Base-by-base conservation (phyloP, 305 asterid genomes). In the Fraxinus xanthoxyloides region DNA sequence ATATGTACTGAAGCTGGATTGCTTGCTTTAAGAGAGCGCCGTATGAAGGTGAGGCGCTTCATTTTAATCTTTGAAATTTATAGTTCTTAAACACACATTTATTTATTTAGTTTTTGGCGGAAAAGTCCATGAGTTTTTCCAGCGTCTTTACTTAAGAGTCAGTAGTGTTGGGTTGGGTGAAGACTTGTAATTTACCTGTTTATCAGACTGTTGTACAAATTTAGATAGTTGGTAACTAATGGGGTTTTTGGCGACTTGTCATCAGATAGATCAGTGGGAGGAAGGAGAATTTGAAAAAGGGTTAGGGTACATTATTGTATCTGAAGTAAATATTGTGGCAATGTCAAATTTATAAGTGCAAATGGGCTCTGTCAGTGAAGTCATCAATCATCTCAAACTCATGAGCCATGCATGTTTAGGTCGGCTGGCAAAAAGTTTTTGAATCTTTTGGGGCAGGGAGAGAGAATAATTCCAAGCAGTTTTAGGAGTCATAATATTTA, bases 1-100 rank as follows among this genome's bases (percentile, higher is more conserved):
- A 94, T 94, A 83, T 94, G 98, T 81, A 95, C 98, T 21, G 98
- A 95, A 90, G 98, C 98, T 84, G 98, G 98, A 83, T 85, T 95
- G 90, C 97, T 90, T 80, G 98, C 98, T 82, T 75, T 95, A 84
- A 91, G 98, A 87, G 98, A 95, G 87, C 93, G 98, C 3, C 94
- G 98, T 17, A 95, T 93, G 98, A 95, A 95, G 97, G 98, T 93
- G 83, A 87, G 77, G 15, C 76, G n/a, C 38, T 3, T 69, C 38
- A 69, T 21, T 26, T 30, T 69, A 69, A 69, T 69, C 7, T 28
- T 69, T 28, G 38, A 69, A 28, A 69, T 32, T 69, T 26, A 13
- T 67, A 12, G 38, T 28, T 67, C 8, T 67, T 65, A 26, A 19
- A 63, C 3, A 28, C 36, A 13, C 75, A 67, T 28, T 28, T 67